These are phyloP conservation scores for Penicillium turbatum DNA, from an alignment of 495 filamentous ascomycete genomes.

Conservation along the genomic window DNA sequence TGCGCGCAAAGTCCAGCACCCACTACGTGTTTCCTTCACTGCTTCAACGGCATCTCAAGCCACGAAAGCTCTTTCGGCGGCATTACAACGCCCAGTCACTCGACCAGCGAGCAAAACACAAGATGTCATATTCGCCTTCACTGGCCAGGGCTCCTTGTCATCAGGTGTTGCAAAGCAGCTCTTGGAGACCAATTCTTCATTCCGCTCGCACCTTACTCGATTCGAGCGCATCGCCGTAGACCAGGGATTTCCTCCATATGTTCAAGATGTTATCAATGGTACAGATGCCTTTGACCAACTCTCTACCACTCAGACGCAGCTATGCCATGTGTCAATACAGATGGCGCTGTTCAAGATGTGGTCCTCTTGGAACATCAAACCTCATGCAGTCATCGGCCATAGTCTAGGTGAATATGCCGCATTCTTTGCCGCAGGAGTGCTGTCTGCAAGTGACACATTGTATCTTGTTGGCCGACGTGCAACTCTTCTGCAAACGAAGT, in stretches of 20 bases:
- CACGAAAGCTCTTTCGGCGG: not conserved
- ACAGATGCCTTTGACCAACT: not conserved
- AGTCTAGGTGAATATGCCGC: conserved; percentile 33
- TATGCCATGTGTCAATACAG: conserved; percentile 13
- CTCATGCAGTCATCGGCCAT: conserved; percentile 25
- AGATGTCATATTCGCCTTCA: conserved; percentile 58
- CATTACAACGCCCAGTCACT: not conserved
- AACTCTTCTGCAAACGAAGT: not conserved
- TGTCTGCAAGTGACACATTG: not conserved
- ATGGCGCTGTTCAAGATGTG: conserved; percentile 24
- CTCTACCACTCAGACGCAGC: conserved; percentile 20
- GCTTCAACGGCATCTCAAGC: conserved; percentile 12
- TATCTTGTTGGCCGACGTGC: not conserved
- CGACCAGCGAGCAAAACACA: not conserved
- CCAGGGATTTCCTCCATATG: conserved; percentile 32
- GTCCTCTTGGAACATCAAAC: conserved; percentile 14
- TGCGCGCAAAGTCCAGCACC: conserved; percentile 34
- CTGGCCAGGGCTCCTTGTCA: conserved; percentile 64
- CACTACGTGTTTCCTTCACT: conserved; percentile 35
- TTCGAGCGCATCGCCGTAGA: conserved; percentile 25
- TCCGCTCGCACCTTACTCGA: conserved; percentile 23
- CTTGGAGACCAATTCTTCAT: conserved; percentile 19
- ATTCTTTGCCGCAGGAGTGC: not conserved
- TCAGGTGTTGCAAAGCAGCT: conserved; percentile 25
- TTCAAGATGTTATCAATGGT: conserved; percentile 10